Conservation (phyloP, 2,329 filamentous ascomycete species). For the Sporothrix brunneoviolacea region DNA sequence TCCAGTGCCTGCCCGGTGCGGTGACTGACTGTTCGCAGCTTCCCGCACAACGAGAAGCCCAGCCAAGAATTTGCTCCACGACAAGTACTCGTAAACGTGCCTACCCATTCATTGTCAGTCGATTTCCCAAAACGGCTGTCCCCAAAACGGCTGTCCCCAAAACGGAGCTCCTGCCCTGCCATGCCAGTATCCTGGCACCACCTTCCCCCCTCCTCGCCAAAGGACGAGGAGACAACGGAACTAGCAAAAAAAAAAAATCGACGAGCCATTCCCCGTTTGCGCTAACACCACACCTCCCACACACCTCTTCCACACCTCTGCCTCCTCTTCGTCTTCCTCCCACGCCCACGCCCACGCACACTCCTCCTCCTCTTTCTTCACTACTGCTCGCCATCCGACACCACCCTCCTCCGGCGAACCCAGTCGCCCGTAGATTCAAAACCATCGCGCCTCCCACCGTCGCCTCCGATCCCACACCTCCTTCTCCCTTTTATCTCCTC, state of each 20-base stretch:
- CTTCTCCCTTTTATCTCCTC: background rate
- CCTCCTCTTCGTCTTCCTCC: background rate
- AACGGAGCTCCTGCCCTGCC: constrained; percentile 1
- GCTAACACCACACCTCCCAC: constrained; percentile 16
- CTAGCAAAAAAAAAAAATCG: constrained; percentile 3
- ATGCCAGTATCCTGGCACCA: background rate
- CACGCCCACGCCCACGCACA: constrained; percentile 9
- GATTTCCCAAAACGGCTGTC: background rate
- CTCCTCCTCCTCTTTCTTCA: background rate
- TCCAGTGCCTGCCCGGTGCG: constrained; percentile 3
- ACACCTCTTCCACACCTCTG: constrained; percentile 9
- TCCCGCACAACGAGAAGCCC: background rate
- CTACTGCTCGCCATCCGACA: constrained; percentile 9
- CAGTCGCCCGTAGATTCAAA: constrained; percentile 14
- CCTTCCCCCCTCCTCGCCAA: background rate
- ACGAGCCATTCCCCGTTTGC: constrained; percentile 8
- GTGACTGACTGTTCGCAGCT: background rate
- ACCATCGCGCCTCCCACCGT: constrained; percentile 13
- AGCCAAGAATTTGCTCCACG: no score
- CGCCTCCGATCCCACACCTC: constrained; percentile 7
- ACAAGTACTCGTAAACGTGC: background rate
- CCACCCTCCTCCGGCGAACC: constrained; percentile 6
- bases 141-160: constrained; percentile 2
- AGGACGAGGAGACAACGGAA: background rate
- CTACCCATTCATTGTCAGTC: background rate